Conservation (phyloP, 768 basidiomycete genomes). For the Suillus luteus region DNA sequence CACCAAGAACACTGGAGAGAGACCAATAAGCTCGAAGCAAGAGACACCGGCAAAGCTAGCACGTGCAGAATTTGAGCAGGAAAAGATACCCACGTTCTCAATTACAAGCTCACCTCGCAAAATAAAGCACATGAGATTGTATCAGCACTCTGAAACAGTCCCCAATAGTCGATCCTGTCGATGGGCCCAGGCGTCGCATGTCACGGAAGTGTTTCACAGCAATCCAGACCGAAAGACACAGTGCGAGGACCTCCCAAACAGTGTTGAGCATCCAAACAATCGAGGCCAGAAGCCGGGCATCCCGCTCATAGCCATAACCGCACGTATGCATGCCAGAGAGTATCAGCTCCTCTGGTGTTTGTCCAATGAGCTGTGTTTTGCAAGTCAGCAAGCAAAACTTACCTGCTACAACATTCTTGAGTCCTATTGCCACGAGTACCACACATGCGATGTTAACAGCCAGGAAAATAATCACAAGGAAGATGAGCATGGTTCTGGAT, state of each 20-base stretch:
- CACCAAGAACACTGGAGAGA: accelerated
- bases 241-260: background rate
- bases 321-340: background rate
- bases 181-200: background rate
- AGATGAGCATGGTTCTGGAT: background rate
- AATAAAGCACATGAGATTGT: background rate
- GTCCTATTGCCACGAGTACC: background rate
- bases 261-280: background rate
- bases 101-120: background rate
- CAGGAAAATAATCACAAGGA: background rate
- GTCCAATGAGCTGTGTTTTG: background rate
- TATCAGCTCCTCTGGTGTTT: background rate
- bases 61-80: background rate
- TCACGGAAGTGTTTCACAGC: background rate
- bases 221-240: background rate
- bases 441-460: background rate
- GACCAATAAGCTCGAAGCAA: background rate
- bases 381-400: background rate
- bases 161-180: background rate
- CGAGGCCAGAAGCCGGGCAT: background rate
- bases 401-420: background rate
- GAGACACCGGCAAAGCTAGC: background rate
- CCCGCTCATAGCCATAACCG: background rate
- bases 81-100: background rate
- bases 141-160: background rate